These are phyloP conservation scores for Collybia mongolica DNA, from an alignment of 768 basidiomycete genomes.

Conservation along the genomic window DNA sequence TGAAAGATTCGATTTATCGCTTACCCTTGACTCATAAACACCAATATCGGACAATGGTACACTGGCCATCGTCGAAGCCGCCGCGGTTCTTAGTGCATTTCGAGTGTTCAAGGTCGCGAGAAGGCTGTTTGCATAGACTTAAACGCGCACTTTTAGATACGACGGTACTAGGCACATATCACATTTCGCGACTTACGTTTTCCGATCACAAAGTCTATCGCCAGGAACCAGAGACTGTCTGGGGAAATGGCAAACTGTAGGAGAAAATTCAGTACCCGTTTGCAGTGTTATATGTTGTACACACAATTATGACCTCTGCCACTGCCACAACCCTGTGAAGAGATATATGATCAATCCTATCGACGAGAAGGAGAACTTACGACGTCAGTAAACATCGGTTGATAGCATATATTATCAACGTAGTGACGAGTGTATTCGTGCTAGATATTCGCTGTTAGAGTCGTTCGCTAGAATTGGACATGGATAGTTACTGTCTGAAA, in stretches of 20 bases:
- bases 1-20: neutral
- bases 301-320: constrained; percentile 35
- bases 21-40: constrained; percentile 2
- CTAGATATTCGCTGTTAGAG: constrained; percentile 17
- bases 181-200: constrained; percentile 30
- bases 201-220: constrained; percentile 45
- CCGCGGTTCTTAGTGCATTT: constrained; percentile 16
- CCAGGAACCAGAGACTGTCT: constrained; percentile 33
- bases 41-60: constrained; percentile 14
- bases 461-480: neutral
- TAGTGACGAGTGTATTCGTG: constrained; percentile 39
- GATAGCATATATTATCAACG: constrained; percentile 46
- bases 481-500: constrained; percentile 25
- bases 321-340: constrained; percentile 29
- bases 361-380: constrained; percentile 23
- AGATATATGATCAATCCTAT: neutral
- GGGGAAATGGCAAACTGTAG: constrained; percentile 27
- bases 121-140: constrained; percentile 48
- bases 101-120: constrained; percentile 43
- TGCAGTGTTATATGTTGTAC: constrained; percentile 1
- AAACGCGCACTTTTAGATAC: neutral
- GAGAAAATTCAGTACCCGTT: neutral
- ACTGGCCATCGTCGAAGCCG: neutral
- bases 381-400: constrained; percentile 49
- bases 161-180: neutral